A percentile compares a stretch with the other conserved stretches of the same genome.
Conservation (phyloP, 441 rosid genomes). For the Sinapis alba region DNA sequence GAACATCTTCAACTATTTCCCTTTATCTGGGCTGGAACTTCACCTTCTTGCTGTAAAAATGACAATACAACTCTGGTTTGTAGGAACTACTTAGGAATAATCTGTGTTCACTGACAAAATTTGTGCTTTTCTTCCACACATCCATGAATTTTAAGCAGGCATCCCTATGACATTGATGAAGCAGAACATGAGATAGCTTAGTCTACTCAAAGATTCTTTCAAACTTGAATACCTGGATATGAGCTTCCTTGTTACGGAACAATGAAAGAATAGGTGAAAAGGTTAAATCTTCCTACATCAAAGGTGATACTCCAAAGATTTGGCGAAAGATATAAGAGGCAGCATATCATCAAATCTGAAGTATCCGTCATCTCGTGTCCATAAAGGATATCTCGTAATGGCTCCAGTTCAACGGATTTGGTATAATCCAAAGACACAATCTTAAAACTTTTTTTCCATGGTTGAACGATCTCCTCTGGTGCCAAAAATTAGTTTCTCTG, state of each 20-base stretch:
- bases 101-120: slow-evolving; percentile 62
- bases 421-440: neutral
- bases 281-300: slow-evolving; percentile 52
- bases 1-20: neutral
- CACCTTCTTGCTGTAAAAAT: neutral
- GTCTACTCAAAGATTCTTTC: neutral
- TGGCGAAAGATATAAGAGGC: slow-evolving; percentile 74
- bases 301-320: slow-evolving; percentile 81
- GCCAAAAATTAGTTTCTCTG: neutral
- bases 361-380: slow-evolving; percentile 71
- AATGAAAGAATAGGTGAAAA: neutral
- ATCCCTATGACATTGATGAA: slow-evolving; percentile 60
- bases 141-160: slow-evolving; percentile 77
- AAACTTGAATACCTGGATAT: neutral
- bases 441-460: neutral
- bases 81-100: no score
- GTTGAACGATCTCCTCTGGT: neutral
- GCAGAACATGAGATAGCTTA: slow-evolving; percentile 26
- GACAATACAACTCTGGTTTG: neutral
- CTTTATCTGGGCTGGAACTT: neutral
- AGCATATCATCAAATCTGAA: slow-evolving; percentile 78
- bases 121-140: slow-evolving; percentile 96
- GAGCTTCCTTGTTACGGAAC: neutral
- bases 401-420: neutral
- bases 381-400: neutral